Conservation (phyloP, 2,329 filamentous ascomycete genomes). For the Talaromyces sp. region DNA sequence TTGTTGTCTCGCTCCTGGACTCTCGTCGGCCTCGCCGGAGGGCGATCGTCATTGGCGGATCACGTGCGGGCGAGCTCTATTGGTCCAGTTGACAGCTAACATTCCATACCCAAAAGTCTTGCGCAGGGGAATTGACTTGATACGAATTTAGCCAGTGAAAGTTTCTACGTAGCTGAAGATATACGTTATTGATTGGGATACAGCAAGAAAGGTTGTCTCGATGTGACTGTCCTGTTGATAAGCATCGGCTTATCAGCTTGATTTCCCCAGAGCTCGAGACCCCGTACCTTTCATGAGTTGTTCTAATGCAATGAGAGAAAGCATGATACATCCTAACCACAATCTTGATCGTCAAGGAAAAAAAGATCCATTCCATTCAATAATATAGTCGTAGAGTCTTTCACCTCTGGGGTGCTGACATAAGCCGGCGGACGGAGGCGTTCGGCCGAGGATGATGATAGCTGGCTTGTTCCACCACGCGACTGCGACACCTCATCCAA, state of each 20-base stretch:
- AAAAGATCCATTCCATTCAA: too few species aligned
- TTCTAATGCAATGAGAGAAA: background rate
- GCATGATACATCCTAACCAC: background rate
- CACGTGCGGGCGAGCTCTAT: background rate
- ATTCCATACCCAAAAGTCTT: background rate
- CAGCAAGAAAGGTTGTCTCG: background rate
- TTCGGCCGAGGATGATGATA: slow-evolving; percentile 4
- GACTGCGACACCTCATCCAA: background rate
- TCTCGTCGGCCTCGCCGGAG: background rate
- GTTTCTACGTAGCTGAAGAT: background rate
- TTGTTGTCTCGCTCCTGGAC: background rate
- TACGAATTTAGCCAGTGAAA: background rate
- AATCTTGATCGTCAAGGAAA: background rate
- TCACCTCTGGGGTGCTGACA: slow-evolving; percentile 3
- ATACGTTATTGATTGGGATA: background rate
- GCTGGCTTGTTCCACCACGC: slow-evolving; percentile 11
- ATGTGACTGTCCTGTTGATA: background rate
- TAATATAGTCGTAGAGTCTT: background rate
- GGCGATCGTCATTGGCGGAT: background rate
- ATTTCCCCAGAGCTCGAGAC: background rate
- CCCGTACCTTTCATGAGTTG: background rate
- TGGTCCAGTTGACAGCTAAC: background rate
- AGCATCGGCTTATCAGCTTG: background rate
- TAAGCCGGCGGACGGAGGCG: slow-evolving; percentile 4
- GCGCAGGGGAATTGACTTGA: background rate